phyloP scores from a whole-genome alignment of 2,329 filamentous ascomycete genomes.

The Aspergillus tamarii region DNA sequence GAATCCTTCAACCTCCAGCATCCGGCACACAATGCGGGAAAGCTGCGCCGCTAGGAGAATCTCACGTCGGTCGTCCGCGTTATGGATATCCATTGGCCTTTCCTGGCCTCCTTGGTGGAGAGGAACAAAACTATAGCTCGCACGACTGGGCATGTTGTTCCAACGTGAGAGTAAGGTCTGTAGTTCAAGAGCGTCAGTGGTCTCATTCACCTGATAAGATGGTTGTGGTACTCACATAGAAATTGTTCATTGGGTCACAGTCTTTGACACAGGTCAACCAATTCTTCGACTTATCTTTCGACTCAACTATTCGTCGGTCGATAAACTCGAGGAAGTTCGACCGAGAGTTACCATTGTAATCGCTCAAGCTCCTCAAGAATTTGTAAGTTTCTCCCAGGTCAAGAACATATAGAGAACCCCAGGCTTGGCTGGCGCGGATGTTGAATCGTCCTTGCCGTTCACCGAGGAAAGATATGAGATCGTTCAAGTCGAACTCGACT shows the following conservation, averaged over 20 bases:
- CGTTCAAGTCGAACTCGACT: slow-evolving; percentile 42
- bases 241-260: slow-evolving; percentile 44
- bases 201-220: background rate
- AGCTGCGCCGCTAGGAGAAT: slow-evolving; percentile 49
- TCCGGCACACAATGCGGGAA: slow-evolving; percentile 50
- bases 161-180: slow-evolving; percentile 47
- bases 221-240: slow-evolving; percentile 39
- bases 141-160: slow-evolving; percentile 53
- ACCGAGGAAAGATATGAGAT: slow-evolving; percentile 41
- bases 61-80: slow-evolving; percentile 40
- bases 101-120: slow-evolving; percentile 33
- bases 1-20: slow-evolving; percentile 52
- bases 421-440: slow-evolving; percentile 47
- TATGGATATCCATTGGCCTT: slow-evolving; percentile 44
- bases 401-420: slow-evolving; percentile 46
- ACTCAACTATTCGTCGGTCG: slow-evolving; percentile 47
- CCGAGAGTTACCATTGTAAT: slow-evolving; percentile 42
- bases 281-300: slow-evolving; percentile 49
- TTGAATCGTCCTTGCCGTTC: slow-evolving; percentile 47
- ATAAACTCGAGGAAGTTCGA: slow-evolving; percentile 50
- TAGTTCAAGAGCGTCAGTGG: slow-evolving; percentile 3
- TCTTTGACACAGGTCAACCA: slow-evolving; percentile 47
- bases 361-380: slow-evolving; percentile 42
- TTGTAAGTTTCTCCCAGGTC: slow-evolving; percentile 46
- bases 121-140: slow-evolving; percentile 46